A percentile compares a stretch with the other conserved stretches of the same genome.
phyloP scores from a whole-genome alignment of 2,329 filamentous ascomycete genomes.

The Fusarium lateritium region DNA sequence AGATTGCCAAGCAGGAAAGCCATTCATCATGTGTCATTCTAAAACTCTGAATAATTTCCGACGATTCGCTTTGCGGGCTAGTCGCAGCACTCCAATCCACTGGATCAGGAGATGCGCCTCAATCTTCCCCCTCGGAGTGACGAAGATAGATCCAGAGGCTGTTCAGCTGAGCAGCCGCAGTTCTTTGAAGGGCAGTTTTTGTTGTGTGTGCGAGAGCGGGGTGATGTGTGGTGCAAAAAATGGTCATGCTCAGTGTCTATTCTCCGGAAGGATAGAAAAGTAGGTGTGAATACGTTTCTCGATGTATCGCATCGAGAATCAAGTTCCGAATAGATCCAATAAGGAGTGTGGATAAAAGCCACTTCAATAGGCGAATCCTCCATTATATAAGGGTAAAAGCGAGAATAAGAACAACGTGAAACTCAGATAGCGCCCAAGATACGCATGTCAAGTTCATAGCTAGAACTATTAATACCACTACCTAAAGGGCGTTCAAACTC shows the following conservation, averaged over 20 bases:
- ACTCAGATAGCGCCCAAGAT: too few species aligned
- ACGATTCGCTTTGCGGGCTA: not conserved
- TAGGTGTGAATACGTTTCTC: not conserved
- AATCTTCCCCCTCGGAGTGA: not conserved
- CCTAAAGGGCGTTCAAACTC: too few species aligned
- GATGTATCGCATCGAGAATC: not conserved
- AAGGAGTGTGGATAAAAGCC: not conserved
- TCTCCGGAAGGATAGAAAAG: not conserved
- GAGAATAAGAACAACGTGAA: not conserved
- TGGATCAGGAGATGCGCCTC: not conserved
- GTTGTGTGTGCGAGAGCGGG: not conserved
- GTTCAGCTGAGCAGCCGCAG: not conserved
- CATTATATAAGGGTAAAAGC: not conserved
- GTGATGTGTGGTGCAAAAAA: not conserved
- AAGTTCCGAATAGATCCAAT: not conserved
- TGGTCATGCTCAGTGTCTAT: not conserved
- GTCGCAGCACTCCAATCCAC: not conserved
- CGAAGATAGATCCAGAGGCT: not conserved
- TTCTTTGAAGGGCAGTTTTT: not conserved
- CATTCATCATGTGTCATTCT: not conserved
- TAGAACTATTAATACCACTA: too few species aligned
- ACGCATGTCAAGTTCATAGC: too few species aligned
- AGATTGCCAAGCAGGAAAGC: not conserved
- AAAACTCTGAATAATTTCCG: not conserved
- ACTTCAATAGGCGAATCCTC: not conserved